phyloP scores from a whole-genome alignment of 306 rosid species.

The Quercus variabilis region DNA sequence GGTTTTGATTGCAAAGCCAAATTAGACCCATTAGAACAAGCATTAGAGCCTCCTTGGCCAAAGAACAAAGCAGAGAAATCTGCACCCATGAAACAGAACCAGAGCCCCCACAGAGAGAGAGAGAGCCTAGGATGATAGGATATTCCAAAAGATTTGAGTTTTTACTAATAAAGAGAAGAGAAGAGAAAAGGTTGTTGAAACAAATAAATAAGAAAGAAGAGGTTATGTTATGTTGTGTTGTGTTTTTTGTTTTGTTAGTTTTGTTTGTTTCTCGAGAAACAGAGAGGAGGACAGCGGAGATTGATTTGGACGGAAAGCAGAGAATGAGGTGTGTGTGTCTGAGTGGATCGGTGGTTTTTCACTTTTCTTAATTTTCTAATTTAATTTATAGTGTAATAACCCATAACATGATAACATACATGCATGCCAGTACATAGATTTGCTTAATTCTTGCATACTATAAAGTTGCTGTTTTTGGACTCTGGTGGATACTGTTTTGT shows the following conservation, averaged over 20 bases:
- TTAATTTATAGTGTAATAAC: too few relatives aligned
- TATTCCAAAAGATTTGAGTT: background rate
- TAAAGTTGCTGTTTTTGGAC: too few relatives aligned
- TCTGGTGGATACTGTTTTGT: too few relatives aligned
- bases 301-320: slow-evolving; percentile 34
- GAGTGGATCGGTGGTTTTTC: background rate
- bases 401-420: too few relatives aligned
- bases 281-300: slow-evolving; percentile 36
- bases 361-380: too few relatives aligned
- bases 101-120: background rate
- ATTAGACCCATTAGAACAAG: slow-evolving; percentile 37
- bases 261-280: slow-evolving; percentile 42
- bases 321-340: background rate
- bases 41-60: background rate
- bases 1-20: slow-evolving; percentile 22
- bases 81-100: slow-evolving; percentile 33
- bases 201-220: background rate
- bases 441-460: too few relatives aligned
- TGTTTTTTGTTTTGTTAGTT: slow-evolving; percentile 1
- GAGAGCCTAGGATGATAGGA: background rate
- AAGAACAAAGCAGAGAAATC: background rate
- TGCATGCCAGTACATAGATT: too few relatives aligned
- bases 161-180: background rate
- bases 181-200: background rate
- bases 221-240: background rate